These are phyloP conservation scores for Hypericum perforatum DNA, from an alignment of 345 rosid species.

Conservation along the genomic window DNA sequence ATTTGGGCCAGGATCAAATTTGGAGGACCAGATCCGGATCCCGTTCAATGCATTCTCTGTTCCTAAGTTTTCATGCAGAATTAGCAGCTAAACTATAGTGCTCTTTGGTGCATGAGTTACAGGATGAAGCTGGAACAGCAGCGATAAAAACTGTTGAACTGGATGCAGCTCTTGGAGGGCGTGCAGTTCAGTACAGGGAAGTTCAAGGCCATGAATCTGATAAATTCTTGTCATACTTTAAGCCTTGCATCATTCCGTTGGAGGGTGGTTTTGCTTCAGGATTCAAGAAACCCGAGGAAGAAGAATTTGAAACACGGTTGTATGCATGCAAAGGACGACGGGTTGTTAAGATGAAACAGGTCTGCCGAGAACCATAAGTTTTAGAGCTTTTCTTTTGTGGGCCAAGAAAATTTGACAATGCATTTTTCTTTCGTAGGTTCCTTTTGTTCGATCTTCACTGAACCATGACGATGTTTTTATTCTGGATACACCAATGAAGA, in stretches of 20 bases:
- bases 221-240: constrained; percentile 91
- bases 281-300: constrained; percentile 71
- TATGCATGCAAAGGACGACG: constrained; percentile 91
- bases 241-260: constrained; percentile 90
- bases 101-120: not conserved
- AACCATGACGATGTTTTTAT: constrained; percentile 99
- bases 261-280: constrained; percentile 99
- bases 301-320: constrained; percentile 75
- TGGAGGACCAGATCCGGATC: too few relatives aligned
- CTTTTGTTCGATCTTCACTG: constrained; percentile 86
- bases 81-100: too few relatives aligned
- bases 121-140: constrained; percentile 99
- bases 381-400: constrained; percentile 9
- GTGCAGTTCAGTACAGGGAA: constrained; percentile 97
- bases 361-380: constrained; percentile 11
- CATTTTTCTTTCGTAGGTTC: constrained; percentile 48
- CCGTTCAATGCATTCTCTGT: too few relatives aligned
- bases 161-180: constrained; percentile 93
- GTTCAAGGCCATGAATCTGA: constrained; percentile 97
- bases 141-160: constrained; percentile 96
- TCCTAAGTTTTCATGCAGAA: too few relatives aligned
- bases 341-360: constrained; percentile 91
- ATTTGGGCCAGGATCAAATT: too few relatives aligned
- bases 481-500: constrained; percentile 69
- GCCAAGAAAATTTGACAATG: constrained; percentile 14